Conservation (phyloP, 1,284 basidiomycete species). For the Ganoderma boninense region DNA sequence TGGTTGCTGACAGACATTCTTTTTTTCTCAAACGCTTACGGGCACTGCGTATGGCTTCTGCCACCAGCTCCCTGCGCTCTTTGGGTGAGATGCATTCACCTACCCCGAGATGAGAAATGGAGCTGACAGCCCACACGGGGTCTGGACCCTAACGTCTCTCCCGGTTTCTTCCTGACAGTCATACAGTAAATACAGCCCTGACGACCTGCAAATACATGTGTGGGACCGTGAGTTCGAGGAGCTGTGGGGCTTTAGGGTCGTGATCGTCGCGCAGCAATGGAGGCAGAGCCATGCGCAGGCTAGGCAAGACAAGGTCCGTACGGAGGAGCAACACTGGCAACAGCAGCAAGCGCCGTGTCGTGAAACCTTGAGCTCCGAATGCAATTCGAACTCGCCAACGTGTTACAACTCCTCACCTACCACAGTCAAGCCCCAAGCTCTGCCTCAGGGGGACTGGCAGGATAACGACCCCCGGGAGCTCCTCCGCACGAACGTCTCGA, state of each 20-base stretch:
- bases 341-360: conserved; percentile 21
- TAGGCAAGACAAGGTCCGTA: conserved; percentile 25
- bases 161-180: conserved; percentile 50
- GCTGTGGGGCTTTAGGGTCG: conserved; percentile 57
- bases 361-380: conserved; percentile 14
- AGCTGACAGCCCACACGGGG: conserved; percentile 1
- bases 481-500: conserved; percentile 28
- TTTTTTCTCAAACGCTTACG: neutral
- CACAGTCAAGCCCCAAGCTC: conserved; percentile 7
- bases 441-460: conserved; percentile 25
- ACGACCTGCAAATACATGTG: conserved; percentile 58
- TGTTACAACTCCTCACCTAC: conserved; percentile 25
- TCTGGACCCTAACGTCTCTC: neutral
- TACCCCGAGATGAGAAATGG: neutral
- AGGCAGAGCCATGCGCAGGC: conserved; percentile 38
- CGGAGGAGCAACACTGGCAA: conserved; percentile 24
- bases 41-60: conserved; percentile 11
- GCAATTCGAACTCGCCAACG: conserved; percentile 22
- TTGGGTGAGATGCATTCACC: conserved; percentile 55
- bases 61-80: conserved; percentile 65
- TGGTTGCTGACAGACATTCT: conserved; percentile 11
- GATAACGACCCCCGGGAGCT: conserved; percentile 24
- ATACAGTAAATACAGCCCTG: conserved; percentile 69
- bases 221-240: conserved; percentile 71
- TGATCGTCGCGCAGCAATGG: conserved; percentile 42